Conservation (phyloP, 768 basidiomycete genomes). For the Podaxis sp. region DNA sequence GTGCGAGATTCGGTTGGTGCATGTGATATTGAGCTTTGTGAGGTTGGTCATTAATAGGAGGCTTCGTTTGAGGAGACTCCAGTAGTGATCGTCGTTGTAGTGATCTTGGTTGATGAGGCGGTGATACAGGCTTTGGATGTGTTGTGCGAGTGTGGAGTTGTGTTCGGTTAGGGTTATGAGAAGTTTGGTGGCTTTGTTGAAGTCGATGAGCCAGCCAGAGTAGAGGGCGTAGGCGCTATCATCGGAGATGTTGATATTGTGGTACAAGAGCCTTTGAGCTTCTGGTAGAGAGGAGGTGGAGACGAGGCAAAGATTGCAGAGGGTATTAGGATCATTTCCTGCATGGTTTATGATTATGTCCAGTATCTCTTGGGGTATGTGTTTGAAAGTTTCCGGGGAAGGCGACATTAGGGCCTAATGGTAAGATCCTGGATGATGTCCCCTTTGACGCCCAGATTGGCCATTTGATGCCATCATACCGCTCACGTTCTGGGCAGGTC, state of each 20-base stretch:
- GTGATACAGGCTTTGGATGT: constrained; percentile 1
- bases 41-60: not conserved
- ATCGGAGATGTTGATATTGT: constrained; percentile 1
- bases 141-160: not conserved
- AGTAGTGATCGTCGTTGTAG: not conserved
- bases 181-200: not conserved
- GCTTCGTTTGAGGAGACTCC: not conserved
- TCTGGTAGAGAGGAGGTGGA: not conserved
- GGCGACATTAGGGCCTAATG: not conserved
- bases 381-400: not conserved
- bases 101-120: not conserved
- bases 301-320: constrained; percentile 10
- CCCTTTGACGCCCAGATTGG: too few species aligned
- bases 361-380: not conserved
- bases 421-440: not conserved
- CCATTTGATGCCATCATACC: not conserved
- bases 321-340: not conserved
- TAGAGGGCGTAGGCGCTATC: not conserved
- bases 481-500: too few species aligned
- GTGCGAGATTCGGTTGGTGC: not conserved
- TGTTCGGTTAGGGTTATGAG: not conserved
- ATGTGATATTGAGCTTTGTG: not conserved
- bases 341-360: constrained; percentile 1
- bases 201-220: constrained; percentile 1
- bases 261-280: not conserved